Base-by-base conservation (phyloP, 305 asterid genomes). In the Vinca major region DNA sequence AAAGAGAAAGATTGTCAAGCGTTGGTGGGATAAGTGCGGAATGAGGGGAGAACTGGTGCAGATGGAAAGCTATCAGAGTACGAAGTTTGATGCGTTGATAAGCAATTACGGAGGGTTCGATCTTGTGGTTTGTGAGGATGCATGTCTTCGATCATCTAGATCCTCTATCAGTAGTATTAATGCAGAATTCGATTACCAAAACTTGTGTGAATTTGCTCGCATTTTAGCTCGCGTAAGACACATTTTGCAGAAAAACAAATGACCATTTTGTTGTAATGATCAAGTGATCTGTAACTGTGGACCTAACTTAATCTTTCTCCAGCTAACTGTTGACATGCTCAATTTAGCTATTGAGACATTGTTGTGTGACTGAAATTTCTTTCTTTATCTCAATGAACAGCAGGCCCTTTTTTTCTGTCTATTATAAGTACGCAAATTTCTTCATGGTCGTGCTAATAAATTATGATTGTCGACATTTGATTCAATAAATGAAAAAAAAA, bases 1-100 rank as follows among this genome's bases (percentile, higher is more conserved):
- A 4, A 87, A 80, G 63, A 83, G 94, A 65, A 85, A 74, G 37
- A 81, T 86, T 12, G 48, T 90, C 77, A 90, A 79, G 82, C 82
- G 71, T 20, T 92, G 98, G 98, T 92, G 98, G 98, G 88, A 86
- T 64, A 80, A 66, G 45, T 74, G 82, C 2, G 81, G 71, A 43
- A 89, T 88, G 68, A 70, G 77, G 7, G 98, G 98, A 40, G 93
- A 87, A 73, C 70, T 92, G 80, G 75, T 92, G 69, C 97, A 92
- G 80, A 41, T 86, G 0, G 97, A 87, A 51, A 76, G 71, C 77
- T 77, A 82, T 61, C 72, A 70, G 41, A 74, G 84, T 41, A 75
- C 11, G 62, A 92, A 70, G 67, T 77, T 90, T 20, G 92, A 92
- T 57, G 78, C 62, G 40, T 57, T 90, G 79, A 75, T 82, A 0